These are phyloP conservation scores for Acacia concinna DNA, from an alignment of 331 rosid genomes.

Conservation along the genomic window DNA sequence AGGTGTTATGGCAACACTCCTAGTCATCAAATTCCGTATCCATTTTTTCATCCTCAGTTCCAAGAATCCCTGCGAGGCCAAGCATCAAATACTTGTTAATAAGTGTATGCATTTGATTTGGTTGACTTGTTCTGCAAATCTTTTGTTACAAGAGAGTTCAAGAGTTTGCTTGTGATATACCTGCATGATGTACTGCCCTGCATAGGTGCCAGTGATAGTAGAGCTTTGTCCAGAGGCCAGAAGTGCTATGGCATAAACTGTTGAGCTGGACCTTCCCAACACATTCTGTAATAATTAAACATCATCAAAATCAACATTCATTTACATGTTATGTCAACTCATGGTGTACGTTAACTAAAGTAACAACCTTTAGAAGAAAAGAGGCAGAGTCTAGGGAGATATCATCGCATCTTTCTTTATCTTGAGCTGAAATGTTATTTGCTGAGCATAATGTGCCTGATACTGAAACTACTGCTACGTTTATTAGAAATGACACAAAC, in stretches of 20 bases:
- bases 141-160: constrained; percentile 34
- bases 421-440: constrained; percentile 34
- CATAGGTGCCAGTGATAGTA: constrained; percentile 16
- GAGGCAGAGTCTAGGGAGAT: constrained; percentile 72
- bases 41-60: constrained; percentile 80
- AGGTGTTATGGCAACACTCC: constrained; percentile 78
- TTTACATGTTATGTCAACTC: not conserved
- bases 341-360: not conserved
- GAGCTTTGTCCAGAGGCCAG: constrained; percentile 48
- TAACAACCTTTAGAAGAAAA: constrained; percentile 77
- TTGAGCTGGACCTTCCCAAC: constrained; percentile 55
- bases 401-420: constrained; percentile 40
- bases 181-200: constrained; percentile 33
- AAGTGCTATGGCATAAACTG: constrained; percentile 56
- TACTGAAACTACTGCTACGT: constrained; percentile 75
- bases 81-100: not conserved
- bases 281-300: constrained; percentile 37
- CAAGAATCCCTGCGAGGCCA: constrained; percentile 68
- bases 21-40: constrained; percentile 70
- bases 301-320: not conserved
- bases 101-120: not conserved
- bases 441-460: constrained; percentile 62
- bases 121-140: not conserved
- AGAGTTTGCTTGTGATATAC: constrained; percentile 45
- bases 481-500: constrained; percentile 74